These are phyloP conservation scores for Pulveroboletus frians DNA, from an alignment of 768 basidiomycete genomes.

Conservation along the genomic window DNA sequence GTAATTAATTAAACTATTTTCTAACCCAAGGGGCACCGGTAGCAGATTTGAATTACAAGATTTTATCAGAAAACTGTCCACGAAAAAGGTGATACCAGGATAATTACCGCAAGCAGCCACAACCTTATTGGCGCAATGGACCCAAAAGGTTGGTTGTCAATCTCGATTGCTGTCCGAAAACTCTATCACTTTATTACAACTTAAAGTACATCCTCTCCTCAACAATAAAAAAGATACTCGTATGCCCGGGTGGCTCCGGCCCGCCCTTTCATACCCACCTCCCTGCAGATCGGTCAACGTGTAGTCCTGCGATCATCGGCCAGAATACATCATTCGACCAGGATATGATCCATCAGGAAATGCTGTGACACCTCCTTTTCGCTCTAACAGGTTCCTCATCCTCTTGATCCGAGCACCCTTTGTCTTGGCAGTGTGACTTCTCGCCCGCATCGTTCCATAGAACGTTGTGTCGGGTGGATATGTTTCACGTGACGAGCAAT, in stretches of 20 bases:
- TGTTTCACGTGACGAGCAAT: neutral
- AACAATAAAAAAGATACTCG: neutral
- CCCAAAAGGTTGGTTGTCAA: conserved; percentile 39
- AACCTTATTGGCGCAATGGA: conserved; percentile 36
- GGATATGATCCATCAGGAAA: conserved; percentile 1
- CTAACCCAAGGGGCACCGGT: conserved; percentile 14
- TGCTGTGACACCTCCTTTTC: conserved; percentile 2
- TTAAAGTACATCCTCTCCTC: conserved; percentile 29
- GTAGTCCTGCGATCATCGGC: conserved; percentile 23
- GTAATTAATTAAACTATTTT: conserved; percentile 38
- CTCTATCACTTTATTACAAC: conserved; percentile 54
- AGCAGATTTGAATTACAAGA: conserved; percentile 13
- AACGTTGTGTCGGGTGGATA: no score
- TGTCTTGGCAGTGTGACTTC: neutral
- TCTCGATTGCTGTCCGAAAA: conserved; percentile 40
- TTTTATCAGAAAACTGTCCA: conserved; percentile 28
- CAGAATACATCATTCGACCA: neutral
- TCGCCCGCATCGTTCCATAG: no score
- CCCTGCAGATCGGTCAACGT: conserved; percentile 20
- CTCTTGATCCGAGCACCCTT: neutral
- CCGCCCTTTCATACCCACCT: conserved; percentile 6
- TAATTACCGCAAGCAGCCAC: conserved; percentile 26
- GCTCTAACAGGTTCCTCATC: conserved; percentile 11
- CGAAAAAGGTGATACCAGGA: conserved; percentile 18
- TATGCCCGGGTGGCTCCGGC: no score